A percentile compares a stretch with the other conserved stretches of the same genome.
phyloP scores from a whole-genome alignment of 257 asterid species.

The Solanum bulbocastanum region DNA sequence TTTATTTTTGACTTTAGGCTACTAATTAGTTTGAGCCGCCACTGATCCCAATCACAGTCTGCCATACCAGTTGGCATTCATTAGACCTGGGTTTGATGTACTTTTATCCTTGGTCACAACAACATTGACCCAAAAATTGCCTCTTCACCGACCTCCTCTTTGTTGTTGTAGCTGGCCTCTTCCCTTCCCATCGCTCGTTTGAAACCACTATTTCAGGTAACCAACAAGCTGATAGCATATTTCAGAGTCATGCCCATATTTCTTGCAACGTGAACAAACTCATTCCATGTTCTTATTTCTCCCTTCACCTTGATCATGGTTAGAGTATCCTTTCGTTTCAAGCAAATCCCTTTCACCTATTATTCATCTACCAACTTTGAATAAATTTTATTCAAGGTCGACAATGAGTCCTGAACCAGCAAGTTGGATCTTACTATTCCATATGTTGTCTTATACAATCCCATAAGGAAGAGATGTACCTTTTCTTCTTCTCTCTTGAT shows the following conservation, averaged over 20 bases:
- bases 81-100: background rate
- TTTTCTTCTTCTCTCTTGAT: background rate
- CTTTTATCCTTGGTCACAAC: background rate
- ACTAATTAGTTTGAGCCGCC: too few species aligned
- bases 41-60: background rate
- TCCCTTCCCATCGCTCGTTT: background rate
- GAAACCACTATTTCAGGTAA: background rate
- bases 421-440: background rate
- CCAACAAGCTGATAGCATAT: background rate
- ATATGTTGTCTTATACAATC: background rate
- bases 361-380: background rate
- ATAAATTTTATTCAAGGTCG: background rate
- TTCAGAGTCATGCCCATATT: background rate
- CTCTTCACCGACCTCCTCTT: background rate
- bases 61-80: background rate
- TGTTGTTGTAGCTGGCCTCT: background rate
- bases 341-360: background rate
- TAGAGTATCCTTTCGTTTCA: background rate
- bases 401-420: background rate
- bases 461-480: background rate
- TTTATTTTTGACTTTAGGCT: too few species aligned
- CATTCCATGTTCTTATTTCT: too few species aligned
- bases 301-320: background rate
- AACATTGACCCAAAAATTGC: background rate
- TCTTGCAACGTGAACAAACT: background rate